phyloP scores from a whole-genome alignment of 768 basidiomycete species.

The Termitomyces sp. region DNA sequence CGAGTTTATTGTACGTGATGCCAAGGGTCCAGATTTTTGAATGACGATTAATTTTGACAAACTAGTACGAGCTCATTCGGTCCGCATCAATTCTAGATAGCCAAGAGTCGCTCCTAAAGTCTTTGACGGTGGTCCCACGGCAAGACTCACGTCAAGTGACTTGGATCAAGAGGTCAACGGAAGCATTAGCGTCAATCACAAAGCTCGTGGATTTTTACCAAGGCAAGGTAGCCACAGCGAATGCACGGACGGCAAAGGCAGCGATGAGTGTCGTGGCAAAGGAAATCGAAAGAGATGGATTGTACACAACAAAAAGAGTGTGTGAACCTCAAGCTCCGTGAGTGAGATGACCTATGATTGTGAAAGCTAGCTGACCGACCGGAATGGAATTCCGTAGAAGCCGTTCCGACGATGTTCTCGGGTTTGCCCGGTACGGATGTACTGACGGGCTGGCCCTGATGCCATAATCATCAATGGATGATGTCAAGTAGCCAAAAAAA shows the following conservation, averaged over 20 bases:
- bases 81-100: slow-evolving; percentile 43
- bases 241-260: slow-evolving; percentile 42
- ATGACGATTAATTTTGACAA: background rate
- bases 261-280: slow-evolving; percentile 53
- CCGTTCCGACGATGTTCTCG: slow-evolving; percentile 41
- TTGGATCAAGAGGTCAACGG: slow-evolving; percentile 28
- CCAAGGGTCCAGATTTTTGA: background rate
- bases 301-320: slow-evolving; percentile 31
- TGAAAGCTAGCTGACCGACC: slow-evolving; percentile 7
- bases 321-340: slow-evolving; percentile 37
- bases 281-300: slow-evolving; percentile 59
- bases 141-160: slow-evolving; percentile 18
- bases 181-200: slow-evolving; percentile 37
- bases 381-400: slow-evolving; percentile 27
- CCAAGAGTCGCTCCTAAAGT: slow-evolving; percentile 39
- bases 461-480: slow-evolving; percentile 28
- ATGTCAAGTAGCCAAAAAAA: slow-evolving; percentile 37
- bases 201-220: slow-evolving; percentile 48
- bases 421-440: slow-evolving; percentile 54
- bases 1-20: slow-evolving; percentile 51
- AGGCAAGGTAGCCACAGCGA: slow-evolving; percentile 38
- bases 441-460: slow-evolving; percentile 50
- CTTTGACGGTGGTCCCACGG: slow-evolving; percentile 27
- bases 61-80: slow-evolving; percentile 65
- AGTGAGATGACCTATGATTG: slow-evolving; percentile 22